Conservation (phyloP, 768 basidiomycete genomes). For the Hortiboletus flavorubellus region DNA sequence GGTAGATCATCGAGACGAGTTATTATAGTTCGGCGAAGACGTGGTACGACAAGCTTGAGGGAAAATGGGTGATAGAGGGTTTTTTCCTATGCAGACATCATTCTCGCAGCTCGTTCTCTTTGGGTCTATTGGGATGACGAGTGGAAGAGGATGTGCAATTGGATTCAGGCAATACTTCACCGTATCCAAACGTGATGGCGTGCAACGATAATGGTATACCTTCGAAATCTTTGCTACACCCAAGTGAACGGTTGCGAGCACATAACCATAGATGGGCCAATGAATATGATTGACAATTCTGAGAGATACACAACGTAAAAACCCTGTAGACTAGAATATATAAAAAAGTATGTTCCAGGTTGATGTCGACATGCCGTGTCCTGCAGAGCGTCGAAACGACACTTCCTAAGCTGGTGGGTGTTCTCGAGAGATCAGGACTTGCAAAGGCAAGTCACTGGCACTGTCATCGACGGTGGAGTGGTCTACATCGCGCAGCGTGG, state of each 20-base stretch:
- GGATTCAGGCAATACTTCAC: not conserved
- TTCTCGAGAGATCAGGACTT: slow-evolving; percentile 58
- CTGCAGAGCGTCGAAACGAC: slow-evolving; percentile 51
- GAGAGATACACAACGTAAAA: not conserved
- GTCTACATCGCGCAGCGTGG: slow-evolving; percentile 62
- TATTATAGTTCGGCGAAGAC: slow-evolving; percentile 5
- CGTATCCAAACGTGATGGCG: not conserved
- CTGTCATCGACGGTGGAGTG: slow-evolving; percentile 54
- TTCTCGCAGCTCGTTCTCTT: slow-evolving; percentile 15
- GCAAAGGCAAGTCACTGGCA: slow-evolving; percentile 54
- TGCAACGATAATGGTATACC: not conserved
- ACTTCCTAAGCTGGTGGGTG: slow-evolving; percentile 59
- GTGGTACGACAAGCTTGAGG: slow-evolving; percentile 23
- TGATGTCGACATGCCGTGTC: slow-evolving; percentile 62
- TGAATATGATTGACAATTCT: not conserved
- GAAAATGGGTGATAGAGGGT: slow-evolving; percentile 31
- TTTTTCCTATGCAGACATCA: slow-evolving; percentile 31
- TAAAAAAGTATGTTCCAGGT: slow-evolving; percentile 46
- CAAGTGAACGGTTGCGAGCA: not conserved
- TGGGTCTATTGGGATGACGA: slow-evolving; percentile 23
- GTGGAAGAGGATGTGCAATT: slow-evolving; percentile 17
- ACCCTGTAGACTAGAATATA: not conserved
- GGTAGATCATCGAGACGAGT: slow-evolving; percentile 18
- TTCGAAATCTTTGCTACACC: not conserved
- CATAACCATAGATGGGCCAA: not conserved